Conservation (phyloP, 78 protist species). For the Dictyostelium intermedium region DNA sequence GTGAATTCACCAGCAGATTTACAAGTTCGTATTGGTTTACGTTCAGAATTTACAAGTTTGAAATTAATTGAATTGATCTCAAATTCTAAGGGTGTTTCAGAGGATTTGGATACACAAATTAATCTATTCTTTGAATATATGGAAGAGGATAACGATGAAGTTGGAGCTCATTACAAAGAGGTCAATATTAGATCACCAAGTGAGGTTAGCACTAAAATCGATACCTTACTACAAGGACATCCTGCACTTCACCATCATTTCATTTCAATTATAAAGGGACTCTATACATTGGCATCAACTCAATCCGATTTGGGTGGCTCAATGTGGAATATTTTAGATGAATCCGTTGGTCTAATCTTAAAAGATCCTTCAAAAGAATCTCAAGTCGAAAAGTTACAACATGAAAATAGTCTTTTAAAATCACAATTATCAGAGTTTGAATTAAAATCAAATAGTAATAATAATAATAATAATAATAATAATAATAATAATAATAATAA, state of each 20-base stretch:
- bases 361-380: slow-evolving; percentile 50
- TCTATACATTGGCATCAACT: slow-evolving; percentile 47
- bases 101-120: slow-evolving; percentile 51
- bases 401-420: neutral
- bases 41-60: slow-evolving; percentile 57
- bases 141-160: slow-evolving; percentile 51
- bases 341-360: slow-evolving; percentile 17
- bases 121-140: slow-evolving; percentile 48
- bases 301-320: slow-evolving; percentile 67
- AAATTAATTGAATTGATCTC: slow-evolving; percentile 38
- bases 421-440: neutral
- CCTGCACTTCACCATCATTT: slow-evolving; percentile 75
- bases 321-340: slow-evolving; percentile 47
- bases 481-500: neutral
- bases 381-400: neutral
- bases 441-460: neutral
- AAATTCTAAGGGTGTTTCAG: slow-evolving; percentile 2
- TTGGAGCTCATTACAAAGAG: slow-evolving; percentile 57
- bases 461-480: neutral
- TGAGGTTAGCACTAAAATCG: slow-evolving; percentile 33
- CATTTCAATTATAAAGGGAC: slow-evolving; percentile 23
- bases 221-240: neutral
- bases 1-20: slow-evolving; percentile 60
- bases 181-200: slow-evolving; percentile 67
- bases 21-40: slow-evolving; percentile 49